Evolutionary conservation across 83 land plant genomes (phyloP), one percentile per base, ranked within the genome.

Genomic region (Isoetes engelmannii): DNA sequence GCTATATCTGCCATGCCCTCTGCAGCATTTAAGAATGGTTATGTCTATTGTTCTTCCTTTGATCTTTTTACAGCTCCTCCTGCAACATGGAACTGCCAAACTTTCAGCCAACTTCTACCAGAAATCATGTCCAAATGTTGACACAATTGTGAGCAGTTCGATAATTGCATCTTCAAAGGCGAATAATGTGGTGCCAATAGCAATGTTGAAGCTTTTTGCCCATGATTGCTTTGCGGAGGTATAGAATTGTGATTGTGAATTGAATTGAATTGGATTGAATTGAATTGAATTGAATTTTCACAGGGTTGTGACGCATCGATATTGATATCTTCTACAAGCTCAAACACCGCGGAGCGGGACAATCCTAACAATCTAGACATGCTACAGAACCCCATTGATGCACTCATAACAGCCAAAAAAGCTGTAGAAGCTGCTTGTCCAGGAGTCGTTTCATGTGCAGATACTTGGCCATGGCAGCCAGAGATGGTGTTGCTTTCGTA

Each of bases 391-490:
- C 93, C 93, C 4, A 88, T 81, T 61, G 96, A 88, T 45, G 69
- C 85, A 1, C 85, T 90, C 37, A 87, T 84, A 57, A 56, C 68
- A 13, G 76, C 63, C 4, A 89, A 86, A 67, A 62, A 73, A 6
- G 69, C 78, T 47, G 70, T 87, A 20, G 96, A 90, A 59, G 45
- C 48, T 4, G 77, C 55, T 44, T 90, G 96, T 71, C 93, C 93
- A 6, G 86, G 96, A 4, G 82, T 79, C 7, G 96, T 91, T 5
- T 88, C 96, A 0, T 91, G 96, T 51, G 95, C 94, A 12, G 96
- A 91, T 63, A 83, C 88, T 48, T 91, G 37, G 93, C 92, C 13
- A 67, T 86, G 82, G 87, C 88, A 4, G 86, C 96, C 0, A 79
- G 94, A 43, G 96, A 91, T 74, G 90, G 86, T 15, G 84, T 91